A percentile compares a stretch with the other conserved stretches of the same genome.
phyloP scores from a whole-genome alignment of 1,284 basidiomycete genomes.

The Sphagnurus paluster region DNA sequence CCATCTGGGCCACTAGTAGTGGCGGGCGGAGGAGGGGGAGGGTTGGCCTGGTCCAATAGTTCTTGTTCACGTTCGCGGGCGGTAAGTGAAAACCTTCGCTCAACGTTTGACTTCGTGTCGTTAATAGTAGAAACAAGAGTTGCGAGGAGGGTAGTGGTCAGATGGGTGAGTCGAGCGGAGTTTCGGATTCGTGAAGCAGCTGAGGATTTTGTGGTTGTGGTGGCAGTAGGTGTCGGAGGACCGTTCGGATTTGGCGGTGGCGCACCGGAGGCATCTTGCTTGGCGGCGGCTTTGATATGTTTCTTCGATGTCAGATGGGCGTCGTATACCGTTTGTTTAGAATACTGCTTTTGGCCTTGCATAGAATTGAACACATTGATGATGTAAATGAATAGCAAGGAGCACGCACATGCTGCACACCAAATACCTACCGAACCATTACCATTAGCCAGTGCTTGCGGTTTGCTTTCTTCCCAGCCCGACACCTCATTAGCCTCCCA shows the following conservation, averaged over 20 bases:
- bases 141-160: conserved; percentile 68
- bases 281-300: conserved; percentile 87
- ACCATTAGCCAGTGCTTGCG: conserved; percentile 41
- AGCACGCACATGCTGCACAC: conserved; percentile 88
- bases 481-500: conserved; percentile 81
- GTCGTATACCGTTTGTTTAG: conserved; percentile 98
- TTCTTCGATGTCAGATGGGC: conserved; percentile 95
- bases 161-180: conserved; percentile 73
- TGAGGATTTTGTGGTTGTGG: conserved; percentile 33
- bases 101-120: conserved; percentile 95
- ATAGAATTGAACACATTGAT: conserved; percentile 6
- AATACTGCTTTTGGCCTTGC: conserved; percentile 87
- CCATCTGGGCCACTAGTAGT: conserved; percentile 59
- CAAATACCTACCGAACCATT: conserved; percentile 74
- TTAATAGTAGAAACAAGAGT: conserved; percentile 69
- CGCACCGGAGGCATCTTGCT: conserved; percentile 58
- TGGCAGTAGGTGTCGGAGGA: conserved; percentile 31
- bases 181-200: conserved; percentile 62
- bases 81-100: conserved; percentile 93
- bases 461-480: conserved; percentile 67
- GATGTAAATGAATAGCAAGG: conserved; percentile 12
- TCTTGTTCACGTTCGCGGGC: conserved; percentile 96
- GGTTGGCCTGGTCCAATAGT: conserved; percentile 79
- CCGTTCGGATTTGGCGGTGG: conserved; percentile 66
- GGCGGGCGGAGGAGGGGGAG: conserved; percentile 57